Percentiles rank a stretch among this genome's conserved stretches.
Evolutionary conservation across 805 yeast genomes (phyloP).

Genomic region (Schizosaccharomyces cryophilus): DNA sequence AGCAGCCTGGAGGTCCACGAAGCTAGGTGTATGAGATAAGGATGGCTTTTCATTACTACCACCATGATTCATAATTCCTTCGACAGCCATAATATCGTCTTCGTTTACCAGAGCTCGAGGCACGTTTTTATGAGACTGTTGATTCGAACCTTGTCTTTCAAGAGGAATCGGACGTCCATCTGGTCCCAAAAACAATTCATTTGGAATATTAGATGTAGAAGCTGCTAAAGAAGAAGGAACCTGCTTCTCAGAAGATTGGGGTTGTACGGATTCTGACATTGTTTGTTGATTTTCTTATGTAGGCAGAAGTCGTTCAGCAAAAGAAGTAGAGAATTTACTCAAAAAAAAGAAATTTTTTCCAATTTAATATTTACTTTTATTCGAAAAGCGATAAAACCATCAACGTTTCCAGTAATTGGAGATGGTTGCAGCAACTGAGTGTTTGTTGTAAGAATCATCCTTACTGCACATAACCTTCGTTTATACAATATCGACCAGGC

Average conservation of each 20-base stretch:
- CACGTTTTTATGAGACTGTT: not conserved
- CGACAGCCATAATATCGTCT: not conserved
- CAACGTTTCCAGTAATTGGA: too few species aligned
- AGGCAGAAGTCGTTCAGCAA: too few species aligned
- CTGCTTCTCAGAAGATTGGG: not conserved
- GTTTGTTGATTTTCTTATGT: not conserved
- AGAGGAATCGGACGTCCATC: not conserved
- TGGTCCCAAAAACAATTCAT: not conserved
- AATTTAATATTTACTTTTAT: too few species aligned
- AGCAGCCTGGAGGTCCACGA: not conserved
- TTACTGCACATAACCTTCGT: too few species aligned
- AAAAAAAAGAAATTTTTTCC: too few species aligned
- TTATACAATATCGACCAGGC: too few species aligned
- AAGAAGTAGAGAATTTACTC: too few species aligned
- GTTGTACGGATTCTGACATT: not conserved
- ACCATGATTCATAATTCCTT: not conserved
- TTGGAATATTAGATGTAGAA: not conserved
- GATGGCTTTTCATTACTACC: not conserved
- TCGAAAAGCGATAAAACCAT: too few species aligned
- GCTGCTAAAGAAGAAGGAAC: not conserved
- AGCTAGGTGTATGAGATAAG: not conserved
- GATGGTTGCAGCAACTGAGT: too few species aligned
- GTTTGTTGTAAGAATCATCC: too few species aligned
- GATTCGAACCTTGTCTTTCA: not conserved
- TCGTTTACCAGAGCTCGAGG: not conserved